A percentile compares a stretch with the other conserved stretches of the same genome.
phyloP scores from a whole-genome alignment of 768 basidiomycete genomes.

The Auricularia cornea region DNA sequence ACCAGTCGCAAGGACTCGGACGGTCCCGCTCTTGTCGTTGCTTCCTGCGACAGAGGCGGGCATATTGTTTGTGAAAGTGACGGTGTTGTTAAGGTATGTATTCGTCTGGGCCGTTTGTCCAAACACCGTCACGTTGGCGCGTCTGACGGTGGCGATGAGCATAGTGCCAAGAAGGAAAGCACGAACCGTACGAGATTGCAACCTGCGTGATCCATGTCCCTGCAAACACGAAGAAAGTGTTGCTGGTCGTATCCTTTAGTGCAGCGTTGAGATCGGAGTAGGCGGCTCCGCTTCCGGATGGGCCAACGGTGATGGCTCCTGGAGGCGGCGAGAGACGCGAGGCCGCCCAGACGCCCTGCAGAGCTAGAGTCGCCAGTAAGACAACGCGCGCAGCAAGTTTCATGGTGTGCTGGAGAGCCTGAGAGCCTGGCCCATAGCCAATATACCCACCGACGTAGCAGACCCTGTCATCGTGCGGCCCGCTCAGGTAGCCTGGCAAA shows the following conservation, averaged over 20 bases:
- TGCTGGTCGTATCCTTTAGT: neutral
- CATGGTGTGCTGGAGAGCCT: too few species aligned
- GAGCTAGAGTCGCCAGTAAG: too few species aligned
- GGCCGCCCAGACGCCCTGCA: too few species aligned
- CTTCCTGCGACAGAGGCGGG: conserved; percentile 14
- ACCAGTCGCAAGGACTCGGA: conserved; percentile 8
- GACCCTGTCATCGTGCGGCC: too few species aligned
- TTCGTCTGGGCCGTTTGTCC: neutral
- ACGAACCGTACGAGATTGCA: neutral
- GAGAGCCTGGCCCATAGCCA: too few species aligned
- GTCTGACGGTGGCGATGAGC: neutral
- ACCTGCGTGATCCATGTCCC: neutral
- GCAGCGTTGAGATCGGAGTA: neutral
- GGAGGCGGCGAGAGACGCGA: neutral
- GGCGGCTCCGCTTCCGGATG: neutral
- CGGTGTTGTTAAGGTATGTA: neutral
- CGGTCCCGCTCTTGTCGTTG: conserved; percentile 11
- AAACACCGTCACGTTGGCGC: neutral
- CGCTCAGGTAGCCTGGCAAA: too few species aligned
- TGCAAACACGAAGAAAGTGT: neutral
- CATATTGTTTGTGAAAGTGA: conserved; percentile 14
- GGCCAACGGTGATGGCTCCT: neutral
- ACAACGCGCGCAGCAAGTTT: too few species aligned
- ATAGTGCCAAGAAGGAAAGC: neutral
- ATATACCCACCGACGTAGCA: too few species aligned